Evolutionary conservation across 2,329 filamentous ascomycete genomes (phyloP).

Genomic region (Myriosclerotinia duriaeana): DNA sequence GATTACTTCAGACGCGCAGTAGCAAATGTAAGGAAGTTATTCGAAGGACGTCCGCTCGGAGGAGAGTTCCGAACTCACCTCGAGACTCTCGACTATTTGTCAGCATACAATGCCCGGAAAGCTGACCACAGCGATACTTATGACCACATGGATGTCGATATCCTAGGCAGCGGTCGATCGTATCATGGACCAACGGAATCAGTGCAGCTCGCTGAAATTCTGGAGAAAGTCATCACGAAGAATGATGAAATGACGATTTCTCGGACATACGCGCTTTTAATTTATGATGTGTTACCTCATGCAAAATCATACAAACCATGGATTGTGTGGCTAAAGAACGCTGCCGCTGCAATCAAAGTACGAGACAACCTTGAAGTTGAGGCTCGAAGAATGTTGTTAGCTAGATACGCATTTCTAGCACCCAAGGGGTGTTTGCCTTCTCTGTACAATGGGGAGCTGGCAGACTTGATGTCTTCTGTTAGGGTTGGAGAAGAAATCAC

Average conservation of each 20-base stretch:
- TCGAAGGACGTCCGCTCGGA: slow-evolving; percentile 14
- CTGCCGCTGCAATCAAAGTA: neutral
- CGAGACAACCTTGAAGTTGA: neutral
- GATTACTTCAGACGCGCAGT: slow-evolving; percentile 13
- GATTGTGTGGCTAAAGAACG: slow-evolving; percentile 18
- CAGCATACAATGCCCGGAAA: slow-evolving; percentile 2
- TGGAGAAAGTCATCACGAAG: neutral
- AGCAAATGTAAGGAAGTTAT: slow-evolving; percentile 5
- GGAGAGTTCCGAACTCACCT: neutral
- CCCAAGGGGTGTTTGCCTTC: slow-evolving; percentile 4
- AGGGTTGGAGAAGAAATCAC: neutral
- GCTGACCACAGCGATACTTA: neutral
- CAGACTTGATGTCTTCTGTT: neutral
- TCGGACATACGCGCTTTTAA: neutral
- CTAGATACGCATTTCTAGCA: slow-evolving; percentile 7
- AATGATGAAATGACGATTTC: slow-evolving; percentile 4
- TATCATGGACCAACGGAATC: neutral
- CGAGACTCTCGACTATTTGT: neutral
- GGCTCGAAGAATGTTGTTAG: neutral
- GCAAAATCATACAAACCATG: neutral
- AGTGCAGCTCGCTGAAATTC: neutral
- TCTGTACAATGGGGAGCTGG: slow-evolving; percentile 8
- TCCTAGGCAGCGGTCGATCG: neutral
- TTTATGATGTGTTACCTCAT: neutral
- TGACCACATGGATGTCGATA: neutral